Conservation (phyloP, 23 red algal genomes). For the Gracilaria gracilis region DNA sequence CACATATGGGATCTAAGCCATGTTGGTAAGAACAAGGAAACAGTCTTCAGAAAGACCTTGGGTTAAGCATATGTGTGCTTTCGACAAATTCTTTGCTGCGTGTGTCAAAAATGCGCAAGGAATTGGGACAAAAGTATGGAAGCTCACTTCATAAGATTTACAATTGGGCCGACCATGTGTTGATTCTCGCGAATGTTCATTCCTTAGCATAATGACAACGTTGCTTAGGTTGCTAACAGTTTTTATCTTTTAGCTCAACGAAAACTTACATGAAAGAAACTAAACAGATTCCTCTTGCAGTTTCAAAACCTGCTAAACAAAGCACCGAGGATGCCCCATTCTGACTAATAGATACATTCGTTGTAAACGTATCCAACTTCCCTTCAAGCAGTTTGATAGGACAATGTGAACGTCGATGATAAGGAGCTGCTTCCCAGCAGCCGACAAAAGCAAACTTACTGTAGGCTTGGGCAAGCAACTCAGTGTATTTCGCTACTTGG, state of each 20-base stretch:
- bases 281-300: neutral
- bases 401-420: neutral
- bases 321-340: neutral
- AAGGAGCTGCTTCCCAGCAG: neutral
- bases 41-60: neutral
- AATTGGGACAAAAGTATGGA: neutral
- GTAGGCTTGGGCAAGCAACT: neutral
- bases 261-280: neutral
- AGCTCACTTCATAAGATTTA: neutral
- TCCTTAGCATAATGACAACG: neutral
- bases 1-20: too few species aligned
- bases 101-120: too few species aligned
- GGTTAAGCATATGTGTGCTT: too few species aligned
- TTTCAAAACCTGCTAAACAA: neutral
- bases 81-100: too few species aligned
- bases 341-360: neutral
- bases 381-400: neutral
- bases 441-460: neutral
- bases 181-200: neutral
- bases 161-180: neutral
- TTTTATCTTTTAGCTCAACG: neutral
- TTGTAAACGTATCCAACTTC: neutral
- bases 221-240: neutral
- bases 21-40: neutral
- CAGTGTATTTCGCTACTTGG: neutral